Conservation (phyloP, 257 asterid species). For the Cinchona pubescens region DNA sequence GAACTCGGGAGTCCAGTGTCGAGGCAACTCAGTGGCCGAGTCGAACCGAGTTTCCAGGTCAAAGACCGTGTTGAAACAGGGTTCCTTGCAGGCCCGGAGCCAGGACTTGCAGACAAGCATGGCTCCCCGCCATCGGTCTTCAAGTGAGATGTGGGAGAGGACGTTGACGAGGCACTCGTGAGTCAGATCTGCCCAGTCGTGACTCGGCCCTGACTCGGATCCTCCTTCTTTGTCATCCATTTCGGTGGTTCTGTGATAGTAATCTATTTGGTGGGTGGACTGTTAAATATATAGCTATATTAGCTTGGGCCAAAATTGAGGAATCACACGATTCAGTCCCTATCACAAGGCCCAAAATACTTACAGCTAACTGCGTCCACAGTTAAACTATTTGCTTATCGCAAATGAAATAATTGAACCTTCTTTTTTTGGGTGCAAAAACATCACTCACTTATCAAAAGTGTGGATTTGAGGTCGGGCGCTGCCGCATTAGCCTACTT, state of each 20-base stretch:
- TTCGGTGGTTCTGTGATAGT: not conserved
- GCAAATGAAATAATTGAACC: too few relatives aligned
- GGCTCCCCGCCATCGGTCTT: slow-evolving; percentile 61
- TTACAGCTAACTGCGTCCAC: too few relatives aligned
- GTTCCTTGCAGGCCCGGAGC: slow-evolving; percentile 68
- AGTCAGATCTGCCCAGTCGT: slow-evolving; percentile 79
- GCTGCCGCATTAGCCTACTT: too few relatives aligned
- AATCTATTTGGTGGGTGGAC: not conserved
- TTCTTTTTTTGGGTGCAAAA: too few relatives aligned
- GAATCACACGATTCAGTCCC: too few relatives aligned
- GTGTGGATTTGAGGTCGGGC: too few relatives aligned
- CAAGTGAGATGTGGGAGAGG: slow-evolving; percentile 58
- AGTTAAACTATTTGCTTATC: too few relatives aligned
- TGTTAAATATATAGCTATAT: too few relatives aligned
- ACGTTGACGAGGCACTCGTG: slow-evolving; percentile 73
- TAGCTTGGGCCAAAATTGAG: too few relatives aligned
- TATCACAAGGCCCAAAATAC: too few relatives aligned
- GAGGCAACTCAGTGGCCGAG: slow-evolving; percentile 51
- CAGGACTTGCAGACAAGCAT: slow-evolving; percentile 77
- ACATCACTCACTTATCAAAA: too few relatives aligned
- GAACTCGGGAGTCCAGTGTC: slow-evolving; percentile 60
- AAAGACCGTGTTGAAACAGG: slow-evolving; percentile 56
- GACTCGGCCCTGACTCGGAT: slow-evolving; percentile 31
- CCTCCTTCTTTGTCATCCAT: slow-evolving; percentile 49
- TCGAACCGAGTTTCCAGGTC: slow-evolving; percentile 55